These are phyloP conservation scores for Pseudogymnoascus sp. DNA, from an alignment of 2,329 filamentous ascomycete genomes.

Conservation along the genomic window DNA sequence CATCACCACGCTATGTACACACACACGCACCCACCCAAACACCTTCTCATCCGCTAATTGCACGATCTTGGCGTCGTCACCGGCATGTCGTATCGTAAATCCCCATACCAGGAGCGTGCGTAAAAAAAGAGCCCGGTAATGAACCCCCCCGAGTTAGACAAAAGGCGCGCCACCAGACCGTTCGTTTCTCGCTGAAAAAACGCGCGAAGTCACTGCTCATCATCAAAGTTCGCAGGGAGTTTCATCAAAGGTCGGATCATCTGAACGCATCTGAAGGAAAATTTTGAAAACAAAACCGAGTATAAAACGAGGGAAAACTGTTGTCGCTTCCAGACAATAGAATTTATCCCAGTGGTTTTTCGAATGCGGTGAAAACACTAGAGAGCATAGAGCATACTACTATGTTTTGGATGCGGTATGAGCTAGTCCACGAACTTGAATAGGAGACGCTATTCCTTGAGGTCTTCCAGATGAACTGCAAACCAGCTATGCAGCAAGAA, in stretches of 20 bases:
- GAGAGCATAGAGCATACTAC: neutral
- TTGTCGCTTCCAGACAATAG: neutral
- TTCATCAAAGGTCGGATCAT: neutral
- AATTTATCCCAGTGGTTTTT: neutral
- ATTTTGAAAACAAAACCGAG: neutral
- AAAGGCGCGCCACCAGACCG: neutral
- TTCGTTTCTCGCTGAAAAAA: neutral
- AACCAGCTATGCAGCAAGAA: neutral
- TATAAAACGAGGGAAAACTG: neutral
- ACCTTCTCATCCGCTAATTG: neutral
- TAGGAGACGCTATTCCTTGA: neutral
- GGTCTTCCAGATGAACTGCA: neutral
- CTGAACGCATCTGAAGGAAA: neutral
- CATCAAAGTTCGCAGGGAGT: neutral
- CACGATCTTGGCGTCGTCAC: neutral
- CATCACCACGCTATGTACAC: neutral
- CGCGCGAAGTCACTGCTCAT: neutral
- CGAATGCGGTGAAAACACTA: neutral
- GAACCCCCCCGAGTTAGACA: neutral
- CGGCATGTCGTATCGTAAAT: neutral
- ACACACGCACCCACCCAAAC: neutral
- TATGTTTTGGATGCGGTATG: neutral
- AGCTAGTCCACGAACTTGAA: neutral
- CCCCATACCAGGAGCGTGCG: neutral
- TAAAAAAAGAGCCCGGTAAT: neutral